Base-by-base conservation (phyloP, 768 basidiomycete genomes). In the Lactarius hengduanensis region DNA sequence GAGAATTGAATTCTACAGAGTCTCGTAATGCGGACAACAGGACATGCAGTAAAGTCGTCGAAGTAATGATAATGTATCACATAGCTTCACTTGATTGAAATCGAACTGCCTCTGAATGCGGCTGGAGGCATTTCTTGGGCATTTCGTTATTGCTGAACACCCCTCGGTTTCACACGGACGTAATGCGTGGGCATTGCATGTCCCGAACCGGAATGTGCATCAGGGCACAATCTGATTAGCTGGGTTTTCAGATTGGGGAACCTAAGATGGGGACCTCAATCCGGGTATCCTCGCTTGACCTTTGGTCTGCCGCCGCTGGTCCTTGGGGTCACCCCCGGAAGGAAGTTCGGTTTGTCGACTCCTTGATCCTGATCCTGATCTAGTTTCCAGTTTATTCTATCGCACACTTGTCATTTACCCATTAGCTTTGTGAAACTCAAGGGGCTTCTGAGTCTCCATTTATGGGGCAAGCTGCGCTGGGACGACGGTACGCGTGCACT, bases 381-480 rank as follows among this genome's bases (percentile, higher is more conserved):
- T 40, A 30, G 41, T 56, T 9, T 28, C 59, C 40, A 18, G n/a
- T 38, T 22, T 55, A 15, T 13, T n/a, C 34, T 22, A 40, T 45
- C 40, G 15, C 43, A 18, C 55, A 20, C 16, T 66, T 45, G 62
- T 59, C 58, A 63, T 55, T 67, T 56, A 32, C 36, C 60, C 59
- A 22, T 50, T 54, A 9, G 61, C 36, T 15, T 59, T 59, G 63
- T 63, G 62, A 67, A 66, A 62, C 61, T 56, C 32, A 59, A 62
- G 18, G 34, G 10, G 20, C 34, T 22, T 38, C 57, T 50, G 22
- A 40, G 28, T 43, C 38, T 30, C 40, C 53, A 57, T 54, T 40
- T 50, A 59, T 40, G 62, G 66, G 41, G 66, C 38, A 59, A 63
- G 41, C 22, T 45, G 53, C 61, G 47, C 57, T 57, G 62, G 43